phyloP scores from a whole-genome alignment of 257 asterid genomes.

The Jacaranda mimosifolia region DNA sequence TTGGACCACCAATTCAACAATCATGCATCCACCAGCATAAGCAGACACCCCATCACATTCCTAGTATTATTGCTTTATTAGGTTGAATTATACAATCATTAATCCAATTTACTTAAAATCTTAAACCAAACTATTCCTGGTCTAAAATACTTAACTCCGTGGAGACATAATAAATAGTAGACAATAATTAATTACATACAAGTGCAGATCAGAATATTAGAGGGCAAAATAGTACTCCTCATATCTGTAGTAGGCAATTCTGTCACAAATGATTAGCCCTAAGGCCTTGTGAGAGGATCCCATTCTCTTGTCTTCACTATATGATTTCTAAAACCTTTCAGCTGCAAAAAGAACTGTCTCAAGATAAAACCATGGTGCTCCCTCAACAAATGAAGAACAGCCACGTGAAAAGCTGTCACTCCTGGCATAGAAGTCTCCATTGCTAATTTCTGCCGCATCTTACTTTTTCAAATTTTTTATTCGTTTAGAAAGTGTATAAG shows the following conservation, averaged over 20 bases:
- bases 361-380: too few relatives aligned
- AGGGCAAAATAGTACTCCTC: not conserved
- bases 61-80: not conserved
- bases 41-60: not conserved
- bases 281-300: too few relatives aligned
- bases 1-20: slow-evolving; percentile 26
- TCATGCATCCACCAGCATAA: slow-evolving; percentile 23
- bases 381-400: too few relatives aligned
- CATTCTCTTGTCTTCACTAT: too few relatives aligned
- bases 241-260: not conserved
- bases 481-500: too few relatives aligned
- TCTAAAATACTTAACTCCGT: not conserved
- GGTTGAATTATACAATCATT: not conserved
- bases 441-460: too few relatives aligned
- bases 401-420: too few relatives aligned
- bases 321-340: too few relatives aligned
- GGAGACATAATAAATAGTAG: slow-evolving; percentile 4
- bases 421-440: too few relatives aligned
- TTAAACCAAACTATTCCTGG: not conserved
- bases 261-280: too few relatives aligned
- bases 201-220: slow-evolving; percentile 3
- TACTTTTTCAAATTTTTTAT: too few relatives aligned
- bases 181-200: not conserved
- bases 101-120: not conserved
- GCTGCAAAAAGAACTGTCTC: too few relatives aligned